Percentiles rank a stretch among this genome's conserved stretches.
Conservation (phyloP, 805 yeast genomes). For the Torulaspora microellipsoides region DNA sequence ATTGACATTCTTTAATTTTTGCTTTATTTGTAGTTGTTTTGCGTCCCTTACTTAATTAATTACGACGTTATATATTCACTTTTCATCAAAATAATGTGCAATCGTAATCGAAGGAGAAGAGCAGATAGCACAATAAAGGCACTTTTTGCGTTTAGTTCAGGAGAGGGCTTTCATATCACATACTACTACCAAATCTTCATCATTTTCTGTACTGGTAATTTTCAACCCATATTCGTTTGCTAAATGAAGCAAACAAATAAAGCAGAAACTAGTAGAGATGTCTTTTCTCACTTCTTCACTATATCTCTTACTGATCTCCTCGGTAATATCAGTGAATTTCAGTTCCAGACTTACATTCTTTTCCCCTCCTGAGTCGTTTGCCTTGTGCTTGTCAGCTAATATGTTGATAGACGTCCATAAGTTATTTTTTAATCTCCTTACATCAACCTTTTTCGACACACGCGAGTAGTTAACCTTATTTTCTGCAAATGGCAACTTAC, state of each 20-base stretch:
- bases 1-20: neutral
- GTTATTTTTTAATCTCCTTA: constrained; percentile 65
- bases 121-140: no score
- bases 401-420: constrained; percentile 56
- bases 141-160: no score
- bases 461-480: constrained; percentile 55
- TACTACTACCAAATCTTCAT: constrained; percentile 24
- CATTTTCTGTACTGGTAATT: constrained; percentile 45
- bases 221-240: constrained; percentile 80
- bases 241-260: constrained; percentile 75
- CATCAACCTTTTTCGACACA: constrained; percentile 75
- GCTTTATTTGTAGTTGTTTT: constrained; percentile 2
- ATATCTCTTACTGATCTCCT: constrained; percentile 49
- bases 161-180: constrained; percentile 2
- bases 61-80: neutral
- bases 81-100: no score
- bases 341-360: constrained; percentile 31
- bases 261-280: constrained; percentile 78
- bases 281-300: constrained; percentile 55
- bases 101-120: no score
- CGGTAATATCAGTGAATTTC: constrained; percentile 46
- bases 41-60: constrained; percentile 1
- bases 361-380: constrained; percentile 33
- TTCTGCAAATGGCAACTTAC: constrained; percentile 12
- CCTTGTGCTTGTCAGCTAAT: constrained; percentile 11